These are phyloP conservation scores for Crassisporium funariophilum DNA, from an alignment of 768 basidiomycete species.

Conservation along the genomic window DNA sequence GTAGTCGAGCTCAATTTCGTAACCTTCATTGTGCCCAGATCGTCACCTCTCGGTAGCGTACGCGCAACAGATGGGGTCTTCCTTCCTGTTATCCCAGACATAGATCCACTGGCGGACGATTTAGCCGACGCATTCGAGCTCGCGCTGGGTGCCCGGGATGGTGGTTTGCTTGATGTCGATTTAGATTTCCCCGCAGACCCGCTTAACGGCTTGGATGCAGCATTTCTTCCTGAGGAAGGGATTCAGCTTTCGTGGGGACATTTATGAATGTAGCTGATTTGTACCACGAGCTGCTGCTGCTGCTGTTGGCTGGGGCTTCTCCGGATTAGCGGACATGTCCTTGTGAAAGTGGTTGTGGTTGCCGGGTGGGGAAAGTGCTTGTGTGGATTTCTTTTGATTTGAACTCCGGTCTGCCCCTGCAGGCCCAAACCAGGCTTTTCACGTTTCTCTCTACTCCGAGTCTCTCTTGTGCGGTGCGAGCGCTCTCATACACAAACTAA, in stretches of 20 bases:
- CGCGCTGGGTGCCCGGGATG: constrained; percentile 18
- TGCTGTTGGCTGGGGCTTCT: no score
- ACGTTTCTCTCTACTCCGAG: constrained; percentile 2
- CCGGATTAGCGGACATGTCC: constrained; percentile 8
- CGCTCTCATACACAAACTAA: constrained; percentile 4
- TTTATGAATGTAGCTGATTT: constrained; percentile 7
- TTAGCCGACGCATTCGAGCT: constrained; percentile 20
- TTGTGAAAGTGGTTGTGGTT: constrained; percentile 13
- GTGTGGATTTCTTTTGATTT: no score
- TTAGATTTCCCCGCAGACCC: constrained; percentile 11
- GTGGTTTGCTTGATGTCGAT: constrained; percentile 10
- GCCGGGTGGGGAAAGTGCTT: constrained; percentile 3
- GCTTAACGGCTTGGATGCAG: constrained; percentile 23
- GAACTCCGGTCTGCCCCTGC: constrained; percentile 20
- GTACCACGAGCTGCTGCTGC: constrained; percentile 29
- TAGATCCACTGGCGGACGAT: constrained; percentile 13
- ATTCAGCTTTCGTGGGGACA: constrained; percentile 8
- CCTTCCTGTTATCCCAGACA: constrained; percentile 10
- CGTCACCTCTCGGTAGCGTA: constrained; percentile 12
- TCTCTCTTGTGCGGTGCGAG: background rate
- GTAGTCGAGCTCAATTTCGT: constrained; percentile 29
- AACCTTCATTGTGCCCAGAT: constrained; percentile 20
- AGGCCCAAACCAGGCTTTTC: constrained; percentile 11
- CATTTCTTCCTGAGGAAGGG: constrained; percentile 21
- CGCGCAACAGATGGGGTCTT: constrained; percentile 3